Evolutionary conservation across 2,329 filamentous ascomycete genomes (phyloP), one percentile per base, ranked within the genome.

Genomic region (Dendrostoma leiphaemia): DNA sequence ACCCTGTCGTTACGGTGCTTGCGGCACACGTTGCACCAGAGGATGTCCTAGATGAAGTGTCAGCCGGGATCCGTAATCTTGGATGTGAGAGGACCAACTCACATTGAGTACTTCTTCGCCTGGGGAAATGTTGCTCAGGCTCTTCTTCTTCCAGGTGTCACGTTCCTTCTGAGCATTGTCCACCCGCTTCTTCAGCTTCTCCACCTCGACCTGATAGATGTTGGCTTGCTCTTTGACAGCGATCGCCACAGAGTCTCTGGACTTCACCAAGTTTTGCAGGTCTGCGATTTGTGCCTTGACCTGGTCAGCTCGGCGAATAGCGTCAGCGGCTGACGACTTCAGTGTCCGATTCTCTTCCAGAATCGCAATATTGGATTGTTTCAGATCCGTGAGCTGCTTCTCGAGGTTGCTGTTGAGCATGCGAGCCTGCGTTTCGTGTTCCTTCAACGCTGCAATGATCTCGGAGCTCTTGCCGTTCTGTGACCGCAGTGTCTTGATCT

Each of bases 1-100:
- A 88, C 88, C 1, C 92, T 96, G 67, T 97, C 91, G 72, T 97
- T 97, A 76, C 97, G 92, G 62, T 93, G 90, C 65, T 85, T 88
- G 62, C 91, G 90, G 75, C 95, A 99, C 48, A 97, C 90, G 10
- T 91, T 90, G 75, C 94, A 99, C 48, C 96, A 84, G 29, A 90
- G 88, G 71, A 94, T 81, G 65, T 81, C 80, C 86, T 90, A 64
- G 2, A 54, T 13, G 48, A 40, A 46, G 53, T 19, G 66, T 78
- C 65, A 78, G 73, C 26, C n/a, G n/a, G n/a, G n/a, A n/a, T n/a
- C n/a, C n/a, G n/a, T n/a, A n/a, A n/a, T n/a, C n/a, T n/a, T n/a
- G n/a, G n/a, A n/a, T n/a, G n/a, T n/a, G n/a, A n/a, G n/a, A 12
- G 13, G 13, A 15, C 45, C 44, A 45, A 83, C 89, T 79, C 80